Evolutionary conservation across 345 rosid species (phyloP).

Genomic region (Gossypium sturtianum): DNA sequence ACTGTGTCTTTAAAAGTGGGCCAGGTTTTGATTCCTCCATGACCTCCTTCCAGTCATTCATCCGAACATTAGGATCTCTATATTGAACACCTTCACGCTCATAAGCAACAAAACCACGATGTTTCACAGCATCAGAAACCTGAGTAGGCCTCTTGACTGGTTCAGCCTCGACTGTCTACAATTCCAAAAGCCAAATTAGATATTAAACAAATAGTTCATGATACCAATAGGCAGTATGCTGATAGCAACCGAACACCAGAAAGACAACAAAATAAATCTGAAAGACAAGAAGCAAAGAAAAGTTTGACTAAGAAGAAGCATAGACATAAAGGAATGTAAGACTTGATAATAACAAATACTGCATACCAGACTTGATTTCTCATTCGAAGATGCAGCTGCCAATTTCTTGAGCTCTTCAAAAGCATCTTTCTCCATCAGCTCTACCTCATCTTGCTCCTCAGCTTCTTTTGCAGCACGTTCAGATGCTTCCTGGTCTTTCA

Average conservation of each 20-base stretch:
- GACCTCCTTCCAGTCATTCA: slow-evolving; percentile 94
- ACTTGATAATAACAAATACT: background rate
- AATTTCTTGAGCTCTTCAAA: slow-evolving; percentile 87
- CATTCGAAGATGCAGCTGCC: slow-evolving; percentile 56
- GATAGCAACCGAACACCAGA: background rate
- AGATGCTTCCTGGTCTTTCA: slow-evolving; percentile 46
- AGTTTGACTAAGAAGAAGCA: background rate
- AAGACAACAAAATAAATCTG: too few relatives aligned
- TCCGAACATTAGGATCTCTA: slow-evolving; percentile 81
- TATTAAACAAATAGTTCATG: background rate
- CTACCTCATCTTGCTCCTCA: slow-evolving; percentile 53
- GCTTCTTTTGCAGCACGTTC: slow-evolving; percentile 41
- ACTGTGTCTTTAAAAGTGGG: slow-evolving; percentile 79
- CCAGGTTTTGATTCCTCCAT: slow-evolving; percentile 79
- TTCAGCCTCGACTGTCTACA: slow-evolving; percentile 38
- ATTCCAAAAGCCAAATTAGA: slow-evolving; percentile 10
- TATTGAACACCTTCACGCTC: slow-evolving; percentile 90
- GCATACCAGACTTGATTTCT: slow-evolving; percentile 37
- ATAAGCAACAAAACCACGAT: slow-evolving; percentile 82
- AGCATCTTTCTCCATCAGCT: slow-evolving; percentile 58
- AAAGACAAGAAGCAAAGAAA: background rate
- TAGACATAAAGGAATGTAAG: background rate
- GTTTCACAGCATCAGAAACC: slow-evolving; percentile 62
- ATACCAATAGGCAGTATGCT: background rate
- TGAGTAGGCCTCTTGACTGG: slow-evolving; percentile 51